Percentiles rank a stretch among this genome's conserved stretches.
Conservation (phyloP, 345 rosid species). For the Turnera subulata region DNA sequence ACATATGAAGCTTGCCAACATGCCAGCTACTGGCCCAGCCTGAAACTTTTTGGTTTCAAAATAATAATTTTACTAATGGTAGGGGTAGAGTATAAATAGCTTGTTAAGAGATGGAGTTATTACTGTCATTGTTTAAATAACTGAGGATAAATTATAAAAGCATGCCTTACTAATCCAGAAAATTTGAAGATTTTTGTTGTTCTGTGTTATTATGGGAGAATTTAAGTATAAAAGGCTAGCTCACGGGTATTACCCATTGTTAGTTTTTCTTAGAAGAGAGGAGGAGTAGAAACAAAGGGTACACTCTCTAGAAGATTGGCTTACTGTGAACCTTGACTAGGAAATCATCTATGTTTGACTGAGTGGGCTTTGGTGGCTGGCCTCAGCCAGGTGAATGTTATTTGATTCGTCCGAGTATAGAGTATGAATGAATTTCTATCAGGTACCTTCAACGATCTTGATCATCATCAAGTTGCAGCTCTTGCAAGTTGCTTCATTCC, state of each 20-base stretch:
- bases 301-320: too few species aligned
- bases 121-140: too few species aligned
- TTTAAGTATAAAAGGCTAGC: not conserved
- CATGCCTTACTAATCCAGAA: too few species aligned
- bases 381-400: slow-evolving; percentile 5
- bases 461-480: slow-evolving; percentile 95
- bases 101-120: too few species aligned
- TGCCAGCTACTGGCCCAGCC: not conserved
- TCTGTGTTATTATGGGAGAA: too few species aligned
- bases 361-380: slow-evolving; percentile 3
- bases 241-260: not conserved
- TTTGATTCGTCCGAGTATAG: not conserved
- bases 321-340: not conserved
- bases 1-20: not conserved
- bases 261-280: too few species aligned
- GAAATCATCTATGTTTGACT: not conserved
- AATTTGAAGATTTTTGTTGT: too few species aligned
- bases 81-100: too few species aligned
- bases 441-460: slow-evolving; percentile 96
- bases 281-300: too few species aligned
- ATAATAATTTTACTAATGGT: not conserved
- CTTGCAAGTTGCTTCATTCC: slow-evolving; percentile 99
- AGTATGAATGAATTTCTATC: slow-evolving; percentile 21
- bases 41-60: not conserved
- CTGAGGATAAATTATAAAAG: too few species aligned